These are phyloP conservation scores for Pythium insidiosum DNA, from an alignment of 352 stramenopile genomes.

Conservation along the genomic window DNA sequence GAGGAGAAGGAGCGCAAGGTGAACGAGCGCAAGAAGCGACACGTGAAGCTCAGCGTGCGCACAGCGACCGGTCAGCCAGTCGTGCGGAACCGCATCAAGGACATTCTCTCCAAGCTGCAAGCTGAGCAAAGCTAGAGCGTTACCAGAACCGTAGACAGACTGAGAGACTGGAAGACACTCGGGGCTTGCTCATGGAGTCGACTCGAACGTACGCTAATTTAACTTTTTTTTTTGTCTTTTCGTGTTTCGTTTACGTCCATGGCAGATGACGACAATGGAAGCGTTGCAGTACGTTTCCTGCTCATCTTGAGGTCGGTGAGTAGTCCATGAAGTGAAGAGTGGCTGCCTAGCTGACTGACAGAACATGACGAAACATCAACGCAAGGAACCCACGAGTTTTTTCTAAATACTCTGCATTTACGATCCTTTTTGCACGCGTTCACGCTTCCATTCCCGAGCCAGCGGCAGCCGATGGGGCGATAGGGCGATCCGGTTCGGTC, in stretches of 20 bases:
- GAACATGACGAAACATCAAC: background rate
- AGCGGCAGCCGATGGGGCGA: background rate
- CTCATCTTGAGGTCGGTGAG: too few species aligned
- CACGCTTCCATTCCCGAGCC: background rate
- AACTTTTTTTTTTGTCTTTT: too few species aligned
- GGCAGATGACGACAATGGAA: too few species aligned
- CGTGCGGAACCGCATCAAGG: slow-evolving; percentile 82
- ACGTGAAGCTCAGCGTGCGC: slow-evolving; percentile 79
- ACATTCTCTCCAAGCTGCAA: slow-evolving; percentile 70
- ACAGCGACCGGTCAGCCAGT: slow-evolving; percentile 71
- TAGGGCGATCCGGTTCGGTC: too few species aligned
- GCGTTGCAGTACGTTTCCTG: too few species aligned
- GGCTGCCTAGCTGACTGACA: too few species aligned
- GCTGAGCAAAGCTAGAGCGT: slow-evolving; percentile 28
- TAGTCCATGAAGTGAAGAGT: too few species aligned
- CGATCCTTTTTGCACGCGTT: background rate
- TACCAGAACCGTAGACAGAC: background rate
- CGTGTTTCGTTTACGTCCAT: too few species aligned
- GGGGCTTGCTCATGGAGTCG: too few species aligned
- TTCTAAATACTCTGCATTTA: background rate
- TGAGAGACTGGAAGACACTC: too few species aligned
- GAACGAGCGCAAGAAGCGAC: slow-evolving; percentile 78
- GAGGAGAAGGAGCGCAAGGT: slow-evolving; percentile 62
- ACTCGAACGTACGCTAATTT: too few species aligned
- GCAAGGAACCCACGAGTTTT: background rate